Base-by-base conservation (phyloP, 495 filamentous ascomycete species). In the Cladorrhinum samala region DNA sequence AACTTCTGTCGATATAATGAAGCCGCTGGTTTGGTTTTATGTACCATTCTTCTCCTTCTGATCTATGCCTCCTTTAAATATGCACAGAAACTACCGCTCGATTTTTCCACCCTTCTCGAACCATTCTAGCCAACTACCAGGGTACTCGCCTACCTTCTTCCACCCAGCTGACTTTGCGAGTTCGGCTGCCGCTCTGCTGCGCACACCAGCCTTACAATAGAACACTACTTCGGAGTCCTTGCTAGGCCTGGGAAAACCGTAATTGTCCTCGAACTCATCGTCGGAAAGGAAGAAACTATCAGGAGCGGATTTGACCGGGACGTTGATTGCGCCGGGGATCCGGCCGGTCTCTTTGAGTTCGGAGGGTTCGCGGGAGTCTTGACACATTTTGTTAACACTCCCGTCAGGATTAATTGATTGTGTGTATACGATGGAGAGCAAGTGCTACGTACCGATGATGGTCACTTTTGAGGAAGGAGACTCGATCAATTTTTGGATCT, bases 71-170 rank as follows among this genome's bases (percentile, higher is more conserved):
- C n/a, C n/a, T 24, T 45, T 23, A 9, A 19, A 44, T 23, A 4
- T 14, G 42, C 3, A 19, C 9, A 45, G 24, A 13, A n/a, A 30
- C 9, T 20, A 67, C 64, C 69, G 66, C 68, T 84, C 79, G 11
- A 82, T 73, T 69, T 71, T 68, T 0, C 86, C 88, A 1, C 83
- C 85, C 58, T 76, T 86, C 62, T 64, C 76, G 56, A 73, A 76
- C 92, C 92, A 98, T 69, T 96, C 92, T 58, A 86, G 43, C 90
- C 89, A 96, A 72, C 88, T 93, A 7, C 93, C 92, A 6, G 76
- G 74, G 72, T 93, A 96, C 74, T 96, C 90, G 36, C 83, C 84
- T 0, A 91, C 76, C 30, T 74, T 77, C 30, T 73, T 69, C 77
- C 86, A 96, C 20, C 93, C 92, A 11, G 81, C 83, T 68, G 85